phyloP scores from a whole-genome alignment of 2,329 filamentous ascomycete genomes.

The Botrytis pseudocinerea region DNA sequence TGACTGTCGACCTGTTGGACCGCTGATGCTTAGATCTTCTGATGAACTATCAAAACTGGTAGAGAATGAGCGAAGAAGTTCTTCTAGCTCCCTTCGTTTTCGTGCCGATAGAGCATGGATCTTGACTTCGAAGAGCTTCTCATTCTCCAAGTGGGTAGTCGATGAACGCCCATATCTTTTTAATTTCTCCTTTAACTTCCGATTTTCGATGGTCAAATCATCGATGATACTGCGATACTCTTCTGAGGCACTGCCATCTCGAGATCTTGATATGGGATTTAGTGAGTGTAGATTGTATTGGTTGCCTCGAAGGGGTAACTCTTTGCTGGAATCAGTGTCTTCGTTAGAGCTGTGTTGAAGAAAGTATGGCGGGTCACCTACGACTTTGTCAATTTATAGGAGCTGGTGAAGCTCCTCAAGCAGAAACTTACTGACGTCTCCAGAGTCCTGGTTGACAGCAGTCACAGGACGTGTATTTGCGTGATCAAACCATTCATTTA shows the following conservation, averaged over 20 bases:
- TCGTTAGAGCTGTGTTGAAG: conserved; percentile 30
- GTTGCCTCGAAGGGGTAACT: not conserved
- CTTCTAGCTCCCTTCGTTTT: conserved; percentile 76
- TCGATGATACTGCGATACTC: conserved; percentile 84
- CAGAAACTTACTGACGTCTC: conserved; percentile 33
- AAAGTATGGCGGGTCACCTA: conserved; percentile 38
- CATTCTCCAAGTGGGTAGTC: conserved; percentile 65
- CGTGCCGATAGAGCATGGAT: conserved; percentile 70
- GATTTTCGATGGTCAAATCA: conserved; percentile 82
- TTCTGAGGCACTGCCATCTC: conserved; percentile 50
- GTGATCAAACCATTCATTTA: conserved; percentile 36
- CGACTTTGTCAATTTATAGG: not conserved
- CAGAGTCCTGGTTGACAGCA: conserved; percentile 21
- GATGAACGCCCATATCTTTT: conserved; percentile 69
- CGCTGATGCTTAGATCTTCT: conserved; percentile 16
- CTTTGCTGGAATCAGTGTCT: conserved; percentile 13
- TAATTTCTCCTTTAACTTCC: conserved; percentile 71
- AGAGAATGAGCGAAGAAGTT: conserved; percentile 70
- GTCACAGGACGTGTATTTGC: conserved; percentile 32
- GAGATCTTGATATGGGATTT: conserved; percentile 16
- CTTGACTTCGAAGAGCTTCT: conserved; percentile 82
- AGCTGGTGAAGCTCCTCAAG: not conserved
- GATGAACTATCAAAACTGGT: conserved; percentile 57
- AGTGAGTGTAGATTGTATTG: not conserved
- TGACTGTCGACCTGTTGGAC: not conserved